These are phyloP conservation scores for Spergularia marina DNA, from an alignment of 148 eudicot genomes.

Conservation along the genomic window DNA sequence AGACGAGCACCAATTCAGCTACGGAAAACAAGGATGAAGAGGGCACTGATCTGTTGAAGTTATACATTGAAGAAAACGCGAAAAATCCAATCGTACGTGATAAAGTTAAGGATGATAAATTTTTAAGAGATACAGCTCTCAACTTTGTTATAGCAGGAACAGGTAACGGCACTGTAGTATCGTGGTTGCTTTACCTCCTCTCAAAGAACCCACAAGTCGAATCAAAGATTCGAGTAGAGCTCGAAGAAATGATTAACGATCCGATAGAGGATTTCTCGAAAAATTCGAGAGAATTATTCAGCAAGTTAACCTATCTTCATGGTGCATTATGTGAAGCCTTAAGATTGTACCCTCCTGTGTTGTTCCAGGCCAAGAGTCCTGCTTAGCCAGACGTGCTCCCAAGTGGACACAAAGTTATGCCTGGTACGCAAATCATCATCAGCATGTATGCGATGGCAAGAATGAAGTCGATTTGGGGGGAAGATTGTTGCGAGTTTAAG, in stretches of 20 bases:
- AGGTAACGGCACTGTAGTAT: constrained; percentile 26
- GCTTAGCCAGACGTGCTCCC: too few species aligned
- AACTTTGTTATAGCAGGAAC: constrained; percentile 31
- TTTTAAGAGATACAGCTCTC: constrained; percentile 26
- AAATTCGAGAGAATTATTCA: too few species aligned
- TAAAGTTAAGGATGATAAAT: background rate
- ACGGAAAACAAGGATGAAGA: background rate
- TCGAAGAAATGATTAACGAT: constrained; percentile 10
- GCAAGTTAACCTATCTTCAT: too few species aligned
- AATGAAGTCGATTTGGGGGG: too few species aligned
- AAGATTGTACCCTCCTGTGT: too few species aligned
- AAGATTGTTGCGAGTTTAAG: too few species aligned
- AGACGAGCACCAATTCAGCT: background rate
- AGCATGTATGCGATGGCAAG: too few species aligned
- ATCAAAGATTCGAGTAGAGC: constrained; percentile 34
- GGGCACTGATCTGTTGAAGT: constrained; percentile 31
- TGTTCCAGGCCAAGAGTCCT: too few species aligned
- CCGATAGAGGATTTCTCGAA: background rate
- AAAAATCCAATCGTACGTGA: background rate
- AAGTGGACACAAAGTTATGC: too few species aligned
- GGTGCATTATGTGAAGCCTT: too few species aligned
- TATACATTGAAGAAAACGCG: constrained; percentile 26
- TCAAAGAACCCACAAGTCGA: constrained; percentile 19
- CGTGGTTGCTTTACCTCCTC: constrained; percentile 42
- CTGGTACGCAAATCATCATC: too few species aligned